Conservation (phyloP, 257 asterid species). For the Striga asiatica region DNA sequence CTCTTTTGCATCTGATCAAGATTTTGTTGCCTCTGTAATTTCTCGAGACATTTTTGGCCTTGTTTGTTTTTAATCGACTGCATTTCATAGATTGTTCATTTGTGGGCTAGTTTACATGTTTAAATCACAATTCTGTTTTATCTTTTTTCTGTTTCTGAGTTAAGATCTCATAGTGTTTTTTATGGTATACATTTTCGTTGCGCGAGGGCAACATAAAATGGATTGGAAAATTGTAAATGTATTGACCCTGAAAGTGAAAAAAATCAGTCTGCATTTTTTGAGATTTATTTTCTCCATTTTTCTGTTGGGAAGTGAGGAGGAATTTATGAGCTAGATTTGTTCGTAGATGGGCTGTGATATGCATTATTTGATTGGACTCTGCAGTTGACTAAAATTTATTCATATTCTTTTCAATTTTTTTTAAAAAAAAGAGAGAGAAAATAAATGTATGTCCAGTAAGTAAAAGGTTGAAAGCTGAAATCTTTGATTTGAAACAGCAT, state of each 20-base stretch:
- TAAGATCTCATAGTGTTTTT: neutral
- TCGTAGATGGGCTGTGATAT: conserved; percentile 9
- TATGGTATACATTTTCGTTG: neutral
- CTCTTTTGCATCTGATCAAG: conserved; percentile 80
- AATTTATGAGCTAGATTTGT: conserved; percentile 12
- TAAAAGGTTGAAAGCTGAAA: conserved; percentile 35
- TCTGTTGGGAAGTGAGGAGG: conserved; percentile 4
- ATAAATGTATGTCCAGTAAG: conserved; percentile 12
- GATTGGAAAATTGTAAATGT: neutral
- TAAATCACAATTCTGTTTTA: no score
- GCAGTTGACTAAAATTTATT: neutral
- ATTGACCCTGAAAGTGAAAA: neutral
- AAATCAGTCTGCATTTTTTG: neutral
- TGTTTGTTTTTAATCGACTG: neutral
- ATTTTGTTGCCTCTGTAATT: conserved; percentile 34
- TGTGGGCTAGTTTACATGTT: no score
- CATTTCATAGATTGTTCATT: neutral
- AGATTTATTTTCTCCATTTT: neutral
- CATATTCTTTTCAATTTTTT: neutral
- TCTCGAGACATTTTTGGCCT: conserved; percentile 34
- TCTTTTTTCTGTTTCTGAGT: neutral
- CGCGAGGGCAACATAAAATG: conserved; percentile 7
- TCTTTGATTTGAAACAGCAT: conserved; percentile 72
- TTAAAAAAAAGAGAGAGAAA: neutral
- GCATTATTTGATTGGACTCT: conserved; percentile 12